Conservation (phyloP, 768 basidiomycete species). For the Tubosaeta sp. region DNA sequence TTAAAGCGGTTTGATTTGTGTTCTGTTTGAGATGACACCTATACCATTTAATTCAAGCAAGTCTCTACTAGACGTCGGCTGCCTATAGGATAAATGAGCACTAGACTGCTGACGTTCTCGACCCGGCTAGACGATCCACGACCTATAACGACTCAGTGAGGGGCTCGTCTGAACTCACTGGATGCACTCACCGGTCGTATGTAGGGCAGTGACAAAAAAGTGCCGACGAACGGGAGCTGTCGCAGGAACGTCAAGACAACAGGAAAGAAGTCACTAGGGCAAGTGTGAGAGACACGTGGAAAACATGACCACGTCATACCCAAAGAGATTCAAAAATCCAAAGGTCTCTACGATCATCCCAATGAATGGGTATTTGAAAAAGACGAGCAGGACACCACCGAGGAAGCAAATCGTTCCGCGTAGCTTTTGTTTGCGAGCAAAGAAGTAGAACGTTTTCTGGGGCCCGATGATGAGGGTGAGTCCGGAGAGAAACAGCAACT, state of each 20-base stretch:
- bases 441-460: constrained; percentile 97
- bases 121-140: constrained; percentile 76
- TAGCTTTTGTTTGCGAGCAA: constrained; percentile 91
- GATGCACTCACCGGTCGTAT: constrained; percentile 63
- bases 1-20: background rate
- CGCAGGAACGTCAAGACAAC: constrained; percentile 96
- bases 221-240: constrained; percentile 90
- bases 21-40: constrained; percentile 5
- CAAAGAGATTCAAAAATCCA: constrained; percentile 96
- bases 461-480: constrained; percentile 96
- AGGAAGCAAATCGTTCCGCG: constrained; percentile 87
- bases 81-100: constrained; percentile 1
- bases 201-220: constrained; percentile 79
- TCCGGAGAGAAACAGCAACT: constrained; percentile 90
- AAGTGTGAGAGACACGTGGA: constrained; percentile 1
- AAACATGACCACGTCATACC: constrained; percentile 44
- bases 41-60: constrained; percentile 14
- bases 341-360: constrained; percentile 94
- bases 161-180: background rate
- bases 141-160: constrained; percentile 40
- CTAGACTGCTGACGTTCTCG: constrained; percentile 69
- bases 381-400: constrained; percentile 88
- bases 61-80: constrained; percentile 8
- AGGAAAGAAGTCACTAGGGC: constrained; percentile 94
- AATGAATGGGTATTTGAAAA: constrained; percentile 91